Evolutionary conservation across 2,329 filamentous ascomycete genomes (phyloP).

Genomic region (Diplocarpon rosae): DNA sequence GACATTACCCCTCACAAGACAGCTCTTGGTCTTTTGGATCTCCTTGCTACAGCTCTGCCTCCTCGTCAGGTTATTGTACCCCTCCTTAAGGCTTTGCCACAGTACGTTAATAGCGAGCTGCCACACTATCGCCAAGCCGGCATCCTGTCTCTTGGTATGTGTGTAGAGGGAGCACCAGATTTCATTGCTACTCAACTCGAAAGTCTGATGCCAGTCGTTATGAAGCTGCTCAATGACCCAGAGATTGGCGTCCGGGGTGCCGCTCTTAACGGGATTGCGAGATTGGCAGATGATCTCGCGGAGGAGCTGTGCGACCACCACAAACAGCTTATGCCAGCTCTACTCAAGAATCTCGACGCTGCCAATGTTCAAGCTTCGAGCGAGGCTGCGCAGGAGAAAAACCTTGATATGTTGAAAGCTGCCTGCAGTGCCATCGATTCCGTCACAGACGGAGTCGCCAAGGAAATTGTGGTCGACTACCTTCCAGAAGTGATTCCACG

Average conservation of each 20-base stretch:
- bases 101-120: slow-evolving; percentile 65
- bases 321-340: slow-evolving; percentile 67
- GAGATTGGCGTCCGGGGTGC: slow-evolving; percentile 78
- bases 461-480: slow-evolving; percentile 71
- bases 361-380: slow-evolving; percentile 58
- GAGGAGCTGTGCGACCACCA: slow-evolving; percentile 85
- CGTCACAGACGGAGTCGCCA: slow-evolving; percentile 75
- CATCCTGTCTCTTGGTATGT: slow-evolving; percentile 85
- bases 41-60: slow-evolving; percentile 77
- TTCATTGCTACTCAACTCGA: slow-evolving; percentile 91
- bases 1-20: slow-evolving; percentile 77
- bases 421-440: slow-evolving; percentile 87
- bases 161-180: slow-evolving; percentile 91
- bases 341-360: slow-evolving; percentile 81
- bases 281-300: slow-evolving; percentile 84
- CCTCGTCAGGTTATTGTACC: slow-evolving; percentile 92
- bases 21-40: slow-evolving; percentile 78
- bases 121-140: slow-evolving; percentile 78
- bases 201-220: slow-evolving; percentile 72
- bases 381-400: slow-evolving; percentile 57
- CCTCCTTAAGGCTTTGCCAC: slow-evolving; percentile 73
- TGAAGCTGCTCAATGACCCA: slow-evolving; percentile 74
- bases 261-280: slow-evolving; percentile 75
- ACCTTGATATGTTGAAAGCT: slow-evolving; percentile 75
- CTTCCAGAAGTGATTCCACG: slow-evolving; percentile 73